A percentile compares a stretch with the other conserved stretches of the same genome.
Conservation (phyloP, 352 stramenopile genomes). For the Phytophthora capsici region DNA sequence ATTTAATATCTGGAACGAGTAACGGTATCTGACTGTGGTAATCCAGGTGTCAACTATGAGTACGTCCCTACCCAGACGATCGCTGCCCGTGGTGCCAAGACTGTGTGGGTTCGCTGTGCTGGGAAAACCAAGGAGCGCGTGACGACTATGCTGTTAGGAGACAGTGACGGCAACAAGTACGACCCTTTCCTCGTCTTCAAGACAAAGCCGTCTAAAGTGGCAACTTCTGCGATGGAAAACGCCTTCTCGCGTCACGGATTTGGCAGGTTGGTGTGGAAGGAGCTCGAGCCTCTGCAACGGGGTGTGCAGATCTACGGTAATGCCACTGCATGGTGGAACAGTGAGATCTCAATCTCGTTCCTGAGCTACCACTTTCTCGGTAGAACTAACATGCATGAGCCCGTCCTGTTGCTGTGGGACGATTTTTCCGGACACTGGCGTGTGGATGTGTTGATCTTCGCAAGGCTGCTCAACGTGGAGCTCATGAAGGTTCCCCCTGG, state of each 20-base stretch:
- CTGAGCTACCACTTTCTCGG: slow-evolving; percentile 20
- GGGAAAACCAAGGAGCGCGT: slow-evolving; percentile 34
- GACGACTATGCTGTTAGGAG: slow-evolving; percentile 33
- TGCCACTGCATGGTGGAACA: too few relatives aligned
- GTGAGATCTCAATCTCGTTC: slow-evolving; percentile 26
- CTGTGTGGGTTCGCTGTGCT: slow-evolving; percentile 29
- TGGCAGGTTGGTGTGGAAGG: too few relatives aligned
- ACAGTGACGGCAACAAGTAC: slow-evolving; percentile 33
- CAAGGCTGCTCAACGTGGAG: slow-evolving; percentile 5
- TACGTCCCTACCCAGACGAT: slow-evolving; percentile 31
- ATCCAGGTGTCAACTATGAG: slow-evolving; percentile 30
- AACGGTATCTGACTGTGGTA: too few relatives aligned
- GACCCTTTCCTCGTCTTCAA: slow-evolving; percentile 39
- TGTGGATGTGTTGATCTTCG: slow-evolving; percentile 2
- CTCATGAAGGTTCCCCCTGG: background rate
- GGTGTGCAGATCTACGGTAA: slow-evolving; percentile 35
- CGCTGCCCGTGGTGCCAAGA: slow-evolving; percentile 11
- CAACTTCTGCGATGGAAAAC: too few relatives aligned
- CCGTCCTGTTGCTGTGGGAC: slow-evolving; percentile 3
- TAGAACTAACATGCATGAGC: slow-evolving; percentile 5
- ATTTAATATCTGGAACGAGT: too few relatives aligned
- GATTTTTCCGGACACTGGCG: slow-evolving; percentile 14
- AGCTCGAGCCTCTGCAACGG: slow-evolving; percentile 23
- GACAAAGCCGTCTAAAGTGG: slow-evolving; percentile 14
- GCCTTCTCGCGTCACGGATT: slow-evolving; percentile 32